These are phyloP conservation scores for Uronychia binucleata DNA, from an alignment of 73 alveolate species.

Conservation along the genomic window DNA sequence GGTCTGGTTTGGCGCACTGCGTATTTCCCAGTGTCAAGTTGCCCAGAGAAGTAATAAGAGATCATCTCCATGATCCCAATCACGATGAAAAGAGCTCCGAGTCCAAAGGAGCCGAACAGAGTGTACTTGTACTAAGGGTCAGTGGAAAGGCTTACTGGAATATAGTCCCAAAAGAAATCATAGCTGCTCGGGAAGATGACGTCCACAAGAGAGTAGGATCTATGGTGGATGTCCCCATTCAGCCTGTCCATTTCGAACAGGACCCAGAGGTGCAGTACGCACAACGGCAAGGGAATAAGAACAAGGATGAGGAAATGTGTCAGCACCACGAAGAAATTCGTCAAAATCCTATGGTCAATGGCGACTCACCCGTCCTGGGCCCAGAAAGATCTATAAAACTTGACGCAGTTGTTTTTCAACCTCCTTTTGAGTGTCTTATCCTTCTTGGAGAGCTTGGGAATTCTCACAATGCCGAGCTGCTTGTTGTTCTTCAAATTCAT, in stretches of 20 bases:
- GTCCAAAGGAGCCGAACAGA: background rate
- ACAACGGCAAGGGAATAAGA: background rate
- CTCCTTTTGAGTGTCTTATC: background rate
- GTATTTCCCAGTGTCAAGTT: conserved; percentile 17
- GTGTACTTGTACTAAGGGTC: background rate
- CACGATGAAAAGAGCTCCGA: background rate
- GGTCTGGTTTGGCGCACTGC: background rate
- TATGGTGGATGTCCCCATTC: conserved; percentile 1
- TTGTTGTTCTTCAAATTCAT: background rate
- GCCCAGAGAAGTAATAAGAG: conserved; percentile 11
- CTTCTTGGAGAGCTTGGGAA: conserved; percentile 6
- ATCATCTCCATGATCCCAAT: conserved; percentile 10
- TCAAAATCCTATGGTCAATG: background rate
- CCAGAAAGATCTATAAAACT: background rate
- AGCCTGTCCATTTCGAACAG: background rate
- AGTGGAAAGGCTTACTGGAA: background rate
- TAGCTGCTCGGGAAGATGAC: background rate
- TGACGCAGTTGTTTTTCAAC: background rate
- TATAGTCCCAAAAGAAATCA: background rate
- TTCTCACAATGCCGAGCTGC: conserved; percentile 7
- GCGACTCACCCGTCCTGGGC: conserved; percentile 8
- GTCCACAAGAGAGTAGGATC: background rate
- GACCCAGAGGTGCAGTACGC: background rate
- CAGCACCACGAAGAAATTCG: conserved; percentile 3
- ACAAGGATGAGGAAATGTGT: background rate